These are phyloP conservation scores for Lichina pygmaea DNA, from an alignment of 495 filamentous ascomycete species.

Conservation along the genomic window DNA sequence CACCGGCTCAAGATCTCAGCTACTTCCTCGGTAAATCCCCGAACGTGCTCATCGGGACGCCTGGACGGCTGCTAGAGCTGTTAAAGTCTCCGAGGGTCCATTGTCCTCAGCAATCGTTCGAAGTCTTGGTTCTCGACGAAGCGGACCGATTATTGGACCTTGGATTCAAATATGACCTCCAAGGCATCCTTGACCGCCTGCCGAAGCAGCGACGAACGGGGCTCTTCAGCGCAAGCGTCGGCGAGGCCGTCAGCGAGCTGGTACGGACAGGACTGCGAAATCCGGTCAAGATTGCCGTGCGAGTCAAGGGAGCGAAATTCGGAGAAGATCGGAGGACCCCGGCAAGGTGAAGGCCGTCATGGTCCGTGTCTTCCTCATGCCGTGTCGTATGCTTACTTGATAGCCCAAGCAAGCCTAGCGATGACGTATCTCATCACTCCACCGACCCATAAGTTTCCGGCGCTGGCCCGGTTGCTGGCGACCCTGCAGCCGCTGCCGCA, in stretches of 20 bases:
- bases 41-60: conserved; percentile 70
- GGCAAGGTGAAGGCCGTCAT: conserved; percentile 21
- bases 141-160: conserved; percentile 79
- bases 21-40: conserved; percentile 53
- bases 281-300: conserved; percentile 77
- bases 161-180: conserved; percentile 80
- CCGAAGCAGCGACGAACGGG: conserved; percentile 89
- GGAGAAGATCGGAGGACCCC: conserved; percentile 72
- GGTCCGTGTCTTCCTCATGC: no score
- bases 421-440: conserved; percentile 64
- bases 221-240: conserved; percentile 77
- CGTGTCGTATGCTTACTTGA: background rate
- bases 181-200: conserved; percentile 54
- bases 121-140: conserved; percentile 78
- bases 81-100: conserved; percentile 80
- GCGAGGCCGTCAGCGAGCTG: conserved; percentile 73
- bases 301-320: conserved; percentile 51
- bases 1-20: conserved; percentile 62
- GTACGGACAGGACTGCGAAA: conserved; percentile 82
- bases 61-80: conserved; percentile 67
- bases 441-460: conserved; percentile 48
- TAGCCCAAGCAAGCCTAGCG: conserved; percentile 26
- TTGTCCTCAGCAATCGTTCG: conserved; percentile 65
- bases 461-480: conserved; percentile 41
- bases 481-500: conserved; percentile 42